phyloP scores from a whole-genome alignment of 23 red algal genomes.

The Gracilaria gracilis region DNA sequence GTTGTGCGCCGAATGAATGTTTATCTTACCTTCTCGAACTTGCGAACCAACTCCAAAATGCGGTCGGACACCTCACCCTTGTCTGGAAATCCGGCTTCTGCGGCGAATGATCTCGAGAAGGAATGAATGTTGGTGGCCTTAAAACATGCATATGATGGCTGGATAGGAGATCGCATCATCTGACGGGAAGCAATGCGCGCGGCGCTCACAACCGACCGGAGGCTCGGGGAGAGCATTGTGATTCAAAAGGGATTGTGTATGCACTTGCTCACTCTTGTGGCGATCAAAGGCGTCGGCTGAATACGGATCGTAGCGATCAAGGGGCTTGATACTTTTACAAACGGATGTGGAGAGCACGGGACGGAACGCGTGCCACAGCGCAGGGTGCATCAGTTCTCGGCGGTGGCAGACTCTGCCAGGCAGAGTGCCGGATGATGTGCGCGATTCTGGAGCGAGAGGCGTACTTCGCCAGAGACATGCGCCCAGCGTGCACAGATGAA shows the following conservation, averaged over 20 bases:
- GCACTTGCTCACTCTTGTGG: neutral
- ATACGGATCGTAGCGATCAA: neutral
- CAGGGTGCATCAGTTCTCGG: too few relatives aligned
- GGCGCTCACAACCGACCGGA: constrained; percentile 5
- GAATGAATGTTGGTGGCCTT: constrained; percentile 12
- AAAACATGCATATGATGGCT: neutral
- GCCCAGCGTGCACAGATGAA: too few relatives aligned
- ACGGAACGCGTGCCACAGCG: too few relatives aligned
- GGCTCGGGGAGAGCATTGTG: neutral
- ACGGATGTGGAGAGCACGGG: too few relatives aligned
- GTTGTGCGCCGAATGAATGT: neutral
- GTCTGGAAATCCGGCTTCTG: constrained; percentile 77
- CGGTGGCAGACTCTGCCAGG: too few relatives aligned
- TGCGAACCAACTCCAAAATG: constrained; percentile 92
- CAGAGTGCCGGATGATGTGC: too few relatives aligned
- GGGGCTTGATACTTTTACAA: too few relatives aligned
- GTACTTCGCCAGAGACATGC: too few relatives aligned
- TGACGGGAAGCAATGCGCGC: constrained; percentile 26
- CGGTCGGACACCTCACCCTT: constrained; percentile 76
- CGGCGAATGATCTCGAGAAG: constrained; percentile 61
- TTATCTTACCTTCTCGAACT: constrained; percentile 96
- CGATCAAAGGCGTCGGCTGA: neutral
- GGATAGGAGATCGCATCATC: constrained; percentile 32
- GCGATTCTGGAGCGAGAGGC: too few relatives aligned
- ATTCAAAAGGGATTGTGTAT: neutral